Base-by-base conservation (phyloP, 495 filamentous ascomycete genomes). In the Aspergillus steynii region DNA sequence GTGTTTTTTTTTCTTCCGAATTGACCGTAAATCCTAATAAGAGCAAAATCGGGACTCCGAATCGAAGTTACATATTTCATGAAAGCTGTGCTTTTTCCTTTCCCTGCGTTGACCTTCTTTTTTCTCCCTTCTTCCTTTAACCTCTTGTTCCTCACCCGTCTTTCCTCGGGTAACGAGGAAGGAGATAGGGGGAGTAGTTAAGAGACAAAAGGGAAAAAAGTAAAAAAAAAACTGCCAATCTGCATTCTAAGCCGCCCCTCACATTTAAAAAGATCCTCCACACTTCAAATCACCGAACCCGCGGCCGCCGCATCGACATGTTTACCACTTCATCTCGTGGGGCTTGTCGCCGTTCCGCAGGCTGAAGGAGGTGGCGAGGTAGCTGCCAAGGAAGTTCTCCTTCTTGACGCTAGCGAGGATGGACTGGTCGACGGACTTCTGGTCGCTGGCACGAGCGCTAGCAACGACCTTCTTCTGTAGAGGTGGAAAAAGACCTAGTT, bases 321-420 rank as follows among this genome's bases (percentile, higher is more conserved):
- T 77, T 77, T 92, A 94, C 86, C 88, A 94, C 80, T 88, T 86
- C 91, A 99, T 98, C 85, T 93, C 89, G 79, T 98, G 95, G 79
- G 96, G 95, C 86, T 91, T 90, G 84, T 99, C 95, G 74, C 95
- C 94, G 85, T 92, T 97, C 78, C 92, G 88, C 76, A 98, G 88
- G 85, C 89, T 94, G 88, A 98, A 99, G 69, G 86, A 89, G 77
- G 87, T 89, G 72, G 86, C 86, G 62, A 99, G 90, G 84, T 98
- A 98, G 75, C 87, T 89, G 74, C 86, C 77, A 73, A 99, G 88
- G 72, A 91, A 81, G 53, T 89, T 87, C 77, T 93, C 93, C 85
- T 96, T 96, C 91, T 97, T 97, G 83, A 99, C 92, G 81, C 78
- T 88, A 74, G 87, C 83, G 66, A 98, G 75, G 71, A 99, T 82